Conservation (phyloP, 495 filamentous ascomycete species). For the Diplogelasinospora grovesii region DNA sequence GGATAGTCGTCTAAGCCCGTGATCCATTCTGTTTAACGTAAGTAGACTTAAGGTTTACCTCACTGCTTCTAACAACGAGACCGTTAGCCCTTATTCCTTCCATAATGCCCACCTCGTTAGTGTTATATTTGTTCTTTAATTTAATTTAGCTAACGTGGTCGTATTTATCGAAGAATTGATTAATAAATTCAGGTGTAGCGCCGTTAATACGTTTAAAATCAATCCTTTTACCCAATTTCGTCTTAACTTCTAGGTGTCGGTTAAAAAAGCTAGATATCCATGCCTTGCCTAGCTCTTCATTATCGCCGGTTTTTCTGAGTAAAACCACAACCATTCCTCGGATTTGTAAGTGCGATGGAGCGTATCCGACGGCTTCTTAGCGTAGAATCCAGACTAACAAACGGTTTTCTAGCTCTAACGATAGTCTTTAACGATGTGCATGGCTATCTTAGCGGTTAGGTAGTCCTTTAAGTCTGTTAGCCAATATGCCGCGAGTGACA, state of each 20-base stretch:
- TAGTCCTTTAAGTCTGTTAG: not conserved
- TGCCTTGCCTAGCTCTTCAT: not conserved
- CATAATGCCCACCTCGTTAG: conserved; percentile 5
- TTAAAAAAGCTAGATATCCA: not conserved
- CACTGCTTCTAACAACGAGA: not conserved
- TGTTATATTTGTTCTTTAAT: conserved; percentile 2
- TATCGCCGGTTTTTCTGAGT: not conserved
- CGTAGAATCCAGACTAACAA: not conserved
- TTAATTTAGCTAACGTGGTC: conserved; percentile 2
- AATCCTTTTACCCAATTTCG: not conserved
- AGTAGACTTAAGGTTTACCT: not conserved
- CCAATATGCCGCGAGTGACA: too few relatives aligned
- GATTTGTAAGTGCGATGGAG: not conserved
- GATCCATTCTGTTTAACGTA: not conserved
- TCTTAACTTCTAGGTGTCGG: not conserved
- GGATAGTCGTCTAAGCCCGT: not conserved
- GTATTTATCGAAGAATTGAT: conserved; percentile 4
- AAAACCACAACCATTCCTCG: not conserved
- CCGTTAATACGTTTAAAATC: not conserved
- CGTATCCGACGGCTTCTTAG: not conserved
- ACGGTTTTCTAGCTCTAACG: not conserved
- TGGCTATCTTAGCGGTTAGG: not conserved
- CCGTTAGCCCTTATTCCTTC: conserved; percentile 6
- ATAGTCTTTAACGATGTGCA: not conserved
- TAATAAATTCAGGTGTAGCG: not conserved